Percentiles rank a stretch among this genome's conserved stretches.
Conservation (phyloP, 805 yeast genomes). For the Tetrapisispora namnaoensis region DNA sequence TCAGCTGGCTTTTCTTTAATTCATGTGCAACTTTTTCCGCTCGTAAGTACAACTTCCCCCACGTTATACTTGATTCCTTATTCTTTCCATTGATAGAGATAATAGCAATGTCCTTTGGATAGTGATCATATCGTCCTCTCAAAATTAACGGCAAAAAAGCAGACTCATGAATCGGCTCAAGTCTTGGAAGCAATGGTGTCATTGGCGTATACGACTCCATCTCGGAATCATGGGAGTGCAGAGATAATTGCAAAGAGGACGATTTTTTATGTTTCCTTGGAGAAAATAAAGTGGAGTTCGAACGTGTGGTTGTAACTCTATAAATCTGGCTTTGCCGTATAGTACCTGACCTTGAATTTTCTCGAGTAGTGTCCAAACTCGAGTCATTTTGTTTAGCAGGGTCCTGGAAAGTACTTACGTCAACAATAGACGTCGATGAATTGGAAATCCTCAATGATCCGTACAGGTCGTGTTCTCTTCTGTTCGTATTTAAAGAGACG, state of each 20-base stretch:
- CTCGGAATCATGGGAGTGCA: constrained; percentile 23
- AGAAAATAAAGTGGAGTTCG: constrained; percentile 14
- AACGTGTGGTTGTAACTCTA: constrained; percentile 26
- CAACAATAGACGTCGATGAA: neutral
- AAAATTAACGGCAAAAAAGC: constrained; percentile 64
- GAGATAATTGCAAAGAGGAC: constrained; percentile 22
- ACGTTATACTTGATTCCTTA: constrained; percentile 69
- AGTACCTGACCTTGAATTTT: constrained; percentile 1
- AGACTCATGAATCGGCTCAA: constrained; percentile 45
- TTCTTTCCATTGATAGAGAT: constrained; percentile 67
- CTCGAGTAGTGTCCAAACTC: neutral
- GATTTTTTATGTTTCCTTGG: constrained; percentile 10
- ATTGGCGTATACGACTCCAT: constrained; percentile 21
- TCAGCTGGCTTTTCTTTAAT: constrained; percentile 43
- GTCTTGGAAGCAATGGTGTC: constrained; percentile 35
- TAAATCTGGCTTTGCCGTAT: constrained; percentile 10
- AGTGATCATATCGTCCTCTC: constrained; percentile 58
- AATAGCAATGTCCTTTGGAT: constrained; percentile 61
- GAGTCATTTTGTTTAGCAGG: neutral
- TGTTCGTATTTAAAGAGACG: neutral
- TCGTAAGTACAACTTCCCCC: constrained; percentile 80
- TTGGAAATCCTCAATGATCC: neutral
- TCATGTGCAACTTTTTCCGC: constrained; percentile 77
- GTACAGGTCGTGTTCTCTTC: neutral
- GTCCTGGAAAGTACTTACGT: neutral